Evolutionary conservation across 305 asterid genomes (phyloP).

Genomic region (Plantago coronopus): DNA sequence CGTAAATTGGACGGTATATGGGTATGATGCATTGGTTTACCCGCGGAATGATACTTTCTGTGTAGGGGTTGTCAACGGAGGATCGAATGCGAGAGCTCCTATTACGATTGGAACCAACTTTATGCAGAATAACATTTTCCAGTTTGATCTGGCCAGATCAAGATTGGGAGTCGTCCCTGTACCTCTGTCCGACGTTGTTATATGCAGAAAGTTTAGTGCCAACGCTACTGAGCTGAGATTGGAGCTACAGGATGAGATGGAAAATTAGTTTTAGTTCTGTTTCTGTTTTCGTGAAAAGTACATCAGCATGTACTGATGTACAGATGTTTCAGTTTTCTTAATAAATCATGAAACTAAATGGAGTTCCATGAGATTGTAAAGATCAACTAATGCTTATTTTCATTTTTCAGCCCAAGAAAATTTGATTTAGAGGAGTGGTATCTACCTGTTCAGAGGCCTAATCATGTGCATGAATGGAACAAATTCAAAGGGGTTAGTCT

Average conservation of each 20-base stretch:
- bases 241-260: conserved; percentile 1
- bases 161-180: conserved; percentile 23
- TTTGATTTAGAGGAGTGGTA: too few relatives aligned
- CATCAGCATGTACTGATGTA: too few relatives aligned
- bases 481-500: too few relatives aligned
- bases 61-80: conserved; percentile 47
- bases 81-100: conserved; percentile 20
- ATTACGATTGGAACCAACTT: conserved; percentile 26
- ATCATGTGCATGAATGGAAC: too few relatives aligned
- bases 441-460: too few relatives aligned
- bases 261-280: neutral
- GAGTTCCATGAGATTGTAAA: too few relatives aligned
- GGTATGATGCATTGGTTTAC: conserved; percentile 35
- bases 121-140: conserved; percentile 24
- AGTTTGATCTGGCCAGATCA: conserved; percentile 30
- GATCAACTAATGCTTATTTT: too few relatives aligned
- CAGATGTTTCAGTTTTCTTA: too few relatives aligned
- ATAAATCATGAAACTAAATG: too few relatives aligned
- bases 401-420: too few relatives aligned
- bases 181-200: conserved; percentile 2
- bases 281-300: neutral
- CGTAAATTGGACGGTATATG: conserved; percentile 36
- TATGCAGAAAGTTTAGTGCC: conserved; percentile 24
- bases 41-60: conserved; percentile 34
- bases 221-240: conserved; percentile 6